Percentiles rank a stretch among this genome's conserved stretches.
Conservation (phyloP, 371 early-diverging fungal genomes). For the Quaeritorhiza haematococci region DNA sequence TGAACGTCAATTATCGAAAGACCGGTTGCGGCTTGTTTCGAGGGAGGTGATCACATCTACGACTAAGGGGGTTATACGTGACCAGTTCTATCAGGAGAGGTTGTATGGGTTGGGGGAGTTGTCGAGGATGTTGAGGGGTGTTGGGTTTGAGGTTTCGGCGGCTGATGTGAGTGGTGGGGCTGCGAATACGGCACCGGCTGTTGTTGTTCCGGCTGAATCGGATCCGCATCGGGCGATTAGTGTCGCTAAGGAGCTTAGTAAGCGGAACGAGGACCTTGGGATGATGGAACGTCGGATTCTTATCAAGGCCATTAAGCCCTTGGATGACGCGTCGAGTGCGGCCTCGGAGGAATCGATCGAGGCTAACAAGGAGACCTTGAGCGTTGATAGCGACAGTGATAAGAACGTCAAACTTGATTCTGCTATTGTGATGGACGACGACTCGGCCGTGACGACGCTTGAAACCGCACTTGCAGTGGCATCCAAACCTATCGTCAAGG, state of each 20-base stretch:
- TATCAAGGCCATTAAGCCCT: constrained; percentile 21
- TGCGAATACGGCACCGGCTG: not conserved
- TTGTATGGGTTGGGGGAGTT: constrained; percentile 47
- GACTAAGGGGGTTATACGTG: constrained; percentile 49
- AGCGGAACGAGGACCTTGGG: constrained; percentile 57
- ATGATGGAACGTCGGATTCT: constrained; percentile 61
- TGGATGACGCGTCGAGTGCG: too few relatives aligned
- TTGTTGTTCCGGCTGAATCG: not conserved
- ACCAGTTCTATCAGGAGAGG: constrained; percentile 61
- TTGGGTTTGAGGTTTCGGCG: constrained; percentile 26
- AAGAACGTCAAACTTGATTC: too few relatives aligned
- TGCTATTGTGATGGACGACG: too few relatives aligned
- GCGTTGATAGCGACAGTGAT: too few relatives aligned
- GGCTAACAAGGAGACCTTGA: too few relatives aligned
- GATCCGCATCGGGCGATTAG: constrained; percentile 16
- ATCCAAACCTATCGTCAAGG: too few relatives aligned
- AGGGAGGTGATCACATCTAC: constrained; percentile 52
- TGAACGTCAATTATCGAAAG: constrained; percentile 50
- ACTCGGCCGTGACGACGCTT: too few relatives aligned
- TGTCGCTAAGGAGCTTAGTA: constrained; percentile 41
- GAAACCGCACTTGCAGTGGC: too few relatives aligned
- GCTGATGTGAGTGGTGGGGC: not conserved
- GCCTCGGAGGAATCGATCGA: too few relatives aligned
- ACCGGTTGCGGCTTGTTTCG: constrained; percentile 41
- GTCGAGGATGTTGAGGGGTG: constrained; percentile 22